phyloP scores from a whole-genome alignment of 805 yeast genomes.

The Yarrowia sp. region DNA sequence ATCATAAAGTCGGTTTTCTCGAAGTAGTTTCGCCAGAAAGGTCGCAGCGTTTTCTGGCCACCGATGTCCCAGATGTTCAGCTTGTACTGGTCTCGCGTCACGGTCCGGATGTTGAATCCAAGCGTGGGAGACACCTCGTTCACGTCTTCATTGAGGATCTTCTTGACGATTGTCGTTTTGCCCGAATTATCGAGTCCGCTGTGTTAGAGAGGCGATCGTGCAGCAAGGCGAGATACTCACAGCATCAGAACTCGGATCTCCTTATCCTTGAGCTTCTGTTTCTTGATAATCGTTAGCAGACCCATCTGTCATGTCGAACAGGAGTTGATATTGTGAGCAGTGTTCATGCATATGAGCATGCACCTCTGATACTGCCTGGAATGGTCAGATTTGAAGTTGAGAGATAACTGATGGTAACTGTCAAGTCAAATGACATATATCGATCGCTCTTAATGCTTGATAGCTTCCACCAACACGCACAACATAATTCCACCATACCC shows the following conservation, averaged over 20 bases:
- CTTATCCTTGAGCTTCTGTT: constrained; percentile 75
- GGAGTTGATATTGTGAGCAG: background rate
- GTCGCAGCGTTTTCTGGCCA: constrained; percentile 77
- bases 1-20: constrained; percentile 74
- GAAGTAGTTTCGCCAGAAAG: constrained; percentile 92
- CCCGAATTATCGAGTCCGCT: constrained; percentile 88
- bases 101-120: constrained; percentile 79
- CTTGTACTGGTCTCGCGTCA: constrained; percentile 40
- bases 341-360: no score
- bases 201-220: background rate
- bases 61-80: constrained; percentile 72
- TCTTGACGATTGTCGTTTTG: constrained; percentile 76
- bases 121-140: constrained; percentile 75
- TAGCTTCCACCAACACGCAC: no score
- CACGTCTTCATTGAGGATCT: constrained; percentile 51
- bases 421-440: no score
- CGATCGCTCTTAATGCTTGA: no score
- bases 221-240: constrained; percentile 32
- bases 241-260: constrained; percentile 73
- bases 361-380: no score
- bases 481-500: no score
- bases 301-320: constrained; percentile 59
- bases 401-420: no score
- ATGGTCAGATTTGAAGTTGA: no score
- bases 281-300: constrained; percentile 69